These are phyloP conservation scores for Geoglossum glabrum DNA, from an alignment of 495 filamentous ascomycete species.

Conservation along the genomic window DNA sequence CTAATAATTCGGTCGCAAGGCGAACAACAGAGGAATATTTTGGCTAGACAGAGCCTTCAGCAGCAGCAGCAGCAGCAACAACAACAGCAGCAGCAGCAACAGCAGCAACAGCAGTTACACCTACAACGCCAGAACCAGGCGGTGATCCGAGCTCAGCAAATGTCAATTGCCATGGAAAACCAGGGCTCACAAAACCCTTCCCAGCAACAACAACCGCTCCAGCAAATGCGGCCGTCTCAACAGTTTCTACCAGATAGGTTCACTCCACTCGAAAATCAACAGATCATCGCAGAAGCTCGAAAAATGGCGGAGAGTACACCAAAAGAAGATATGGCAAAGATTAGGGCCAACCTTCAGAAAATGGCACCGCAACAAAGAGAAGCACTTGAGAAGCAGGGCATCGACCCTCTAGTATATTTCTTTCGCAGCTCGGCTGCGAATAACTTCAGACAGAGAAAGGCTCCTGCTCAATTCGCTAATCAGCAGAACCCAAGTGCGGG, in stretches of 20 bases:
- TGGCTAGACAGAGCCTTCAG: background rate
- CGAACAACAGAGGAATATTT: background rate
- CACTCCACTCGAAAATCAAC: constrained; percentile 22
- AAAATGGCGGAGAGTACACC: constrained; percentile 22
- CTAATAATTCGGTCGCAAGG: background rate
- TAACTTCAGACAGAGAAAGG: constrained; percentile 8
- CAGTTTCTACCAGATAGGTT: constrained; percentile 13
- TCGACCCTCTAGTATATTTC: constrained; percentile 29
- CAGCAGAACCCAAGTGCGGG: background rate
- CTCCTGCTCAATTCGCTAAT: background rate
- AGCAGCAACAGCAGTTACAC: constrained; percentile 22
- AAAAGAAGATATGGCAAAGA: constrained; percentile 25
- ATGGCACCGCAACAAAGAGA: constrained; percentile 26
- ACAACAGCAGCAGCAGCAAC: constrained; percentile 7
- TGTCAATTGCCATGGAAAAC: background rate
- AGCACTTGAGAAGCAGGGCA: constrained; percentile 20
- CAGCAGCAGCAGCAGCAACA: constrained; percentile 11
- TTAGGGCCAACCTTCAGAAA: constrained; percentile 20
- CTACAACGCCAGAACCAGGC: too few relatives aligned
- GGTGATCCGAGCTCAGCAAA: background rate
- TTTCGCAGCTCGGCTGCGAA: constrained; percentile 29
- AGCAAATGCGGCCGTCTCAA: constrained; percentile 10
- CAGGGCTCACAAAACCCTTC: background rate
- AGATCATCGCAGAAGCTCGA: constrained; percentile 23
- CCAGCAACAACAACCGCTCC: constrained; percentile 6